Evolutionary conservation across 1,284 basidiomycete species (phyloP), one percentile per base, ranked within the genome.

Genomic region (Schizophyllum commune): DNA sequence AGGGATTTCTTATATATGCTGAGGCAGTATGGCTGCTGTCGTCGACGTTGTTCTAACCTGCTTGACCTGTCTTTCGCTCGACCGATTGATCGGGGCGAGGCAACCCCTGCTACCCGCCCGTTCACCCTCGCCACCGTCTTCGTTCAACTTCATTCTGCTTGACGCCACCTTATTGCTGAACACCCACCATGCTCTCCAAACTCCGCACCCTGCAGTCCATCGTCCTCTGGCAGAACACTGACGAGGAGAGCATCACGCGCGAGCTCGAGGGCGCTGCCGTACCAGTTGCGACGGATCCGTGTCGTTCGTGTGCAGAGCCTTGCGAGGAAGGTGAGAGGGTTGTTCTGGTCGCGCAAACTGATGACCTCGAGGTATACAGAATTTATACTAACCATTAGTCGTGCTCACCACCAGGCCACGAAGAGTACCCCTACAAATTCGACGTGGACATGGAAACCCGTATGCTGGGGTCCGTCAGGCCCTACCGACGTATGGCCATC

Each of bases 401-500:
- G n/a, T n/a, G n/a, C n/a, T n/a, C n/a, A n/a, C n/a, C 64, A 27
- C 58, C 34, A 83, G 89, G 86, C 61, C 87, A 93, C 67, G 87
- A 89, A 53, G 84, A 85, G 57, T 90, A 88, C 68, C 86, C 91
- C 20, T 73, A 73, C 19, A 82, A 81, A 58, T 87, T 94, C 70
- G 82, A 87, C 63, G 78, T 91, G 53, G 92, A 96, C 75, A 85
- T 83, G 78, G 85, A 88, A 58, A 84, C 83, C 15, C 83, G 89
- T 59, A 83, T 97, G 81, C 75, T 94, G 15, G 94, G 94, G 5
- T 85, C 87, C 32, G 83, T 94, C 27, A 90, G 91, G 71, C 86
- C 92, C 1, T 94, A 91, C 68, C 82, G 84, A 60, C 85, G 91
- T 52, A 89, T 91, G 79, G 80, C 94, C 33, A 79, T 96, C 32